Evolutionary conservation across 768 basidiomycete genomes (phyloP).

Genomic region (Xerocomellus intermedius): DNA sequence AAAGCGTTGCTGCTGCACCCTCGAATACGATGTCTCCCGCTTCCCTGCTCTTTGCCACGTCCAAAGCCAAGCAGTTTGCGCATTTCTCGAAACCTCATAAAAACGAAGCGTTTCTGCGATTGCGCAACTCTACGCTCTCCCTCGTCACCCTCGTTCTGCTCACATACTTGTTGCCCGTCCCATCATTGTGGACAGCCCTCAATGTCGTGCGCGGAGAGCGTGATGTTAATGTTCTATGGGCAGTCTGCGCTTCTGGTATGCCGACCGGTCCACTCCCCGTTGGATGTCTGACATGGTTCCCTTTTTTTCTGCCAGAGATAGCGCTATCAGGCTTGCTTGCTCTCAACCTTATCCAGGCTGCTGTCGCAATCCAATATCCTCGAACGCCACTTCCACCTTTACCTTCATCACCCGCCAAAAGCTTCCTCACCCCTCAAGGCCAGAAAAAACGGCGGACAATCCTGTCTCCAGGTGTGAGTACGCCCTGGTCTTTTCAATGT

Average conservation of each 20-base stretch:
- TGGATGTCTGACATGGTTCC: not conserved
- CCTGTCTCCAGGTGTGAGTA: constrained; percentile 23
- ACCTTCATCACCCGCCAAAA: constrained; percentile 24
- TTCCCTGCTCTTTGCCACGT: constrained; percentile 23
- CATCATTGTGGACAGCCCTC: constrained; percentile 37
- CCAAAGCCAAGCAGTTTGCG: constrained; percentile 19
- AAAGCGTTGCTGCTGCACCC: not conserved
- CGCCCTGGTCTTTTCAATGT: not conserved
- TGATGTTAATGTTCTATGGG: constrained; percentile 15
- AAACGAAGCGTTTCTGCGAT: constrained; percentile 37
- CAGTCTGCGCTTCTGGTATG: constrained; percentile 33
- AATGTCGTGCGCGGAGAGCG: constrained; percentile 27
- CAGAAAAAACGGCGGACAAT: constrained; percentile 30
- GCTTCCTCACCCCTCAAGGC: constrained; percentile 19
- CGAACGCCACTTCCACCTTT: constrained; percentile 29
- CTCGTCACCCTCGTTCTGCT: constrained; percentile 34
- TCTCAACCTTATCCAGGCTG: constrained; percentile 37
- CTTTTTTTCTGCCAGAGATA: constrained; percentile 26
- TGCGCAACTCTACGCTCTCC: constrained; percentile 38
- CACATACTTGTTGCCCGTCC: constrained; percentile 38
- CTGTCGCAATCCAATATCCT: constrained; percentile 37
- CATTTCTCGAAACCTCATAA: constrained; percentile 35
- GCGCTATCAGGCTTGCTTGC: constrained; percentile 28
- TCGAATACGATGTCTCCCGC: constrained; percentile 19
- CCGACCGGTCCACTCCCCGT: not conserved